Conservation (phyloP, 495 filamentous ascomycete genomes). For the Copromyces sp. region DNA sequence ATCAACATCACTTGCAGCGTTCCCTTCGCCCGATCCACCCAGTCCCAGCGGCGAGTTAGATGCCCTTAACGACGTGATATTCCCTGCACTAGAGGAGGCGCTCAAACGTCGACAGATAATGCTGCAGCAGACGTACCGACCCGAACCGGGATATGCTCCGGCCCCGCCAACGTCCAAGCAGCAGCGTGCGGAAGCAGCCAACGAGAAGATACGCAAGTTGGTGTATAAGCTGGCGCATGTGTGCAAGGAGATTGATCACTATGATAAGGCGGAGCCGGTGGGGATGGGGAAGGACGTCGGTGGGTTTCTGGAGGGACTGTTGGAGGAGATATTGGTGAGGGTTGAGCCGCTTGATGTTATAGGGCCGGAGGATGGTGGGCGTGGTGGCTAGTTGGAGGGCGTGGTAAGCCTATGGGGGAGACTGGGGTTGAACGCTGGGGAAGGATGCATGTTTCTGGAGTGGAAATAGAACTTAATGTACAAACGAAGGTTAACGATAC, state of each 20-base stretch:
- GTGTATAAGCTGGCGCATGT: slow-evolving; percentile 65
- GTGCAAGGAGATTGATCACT: slow-evolving; percentile 78
- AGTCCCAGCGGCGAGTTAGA: slow-evolving; percentile 41
- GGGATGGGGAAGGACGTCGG: slow-evolving; percentile 85
- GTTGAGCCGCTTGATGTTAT: slow-evolving; percentile 72
- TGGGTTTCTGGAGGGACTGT: slow-evolving; percentile 77
- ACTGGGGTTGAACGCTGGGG: neutral
- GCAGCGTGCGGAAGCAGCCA: slow-evolving; percentile 59
- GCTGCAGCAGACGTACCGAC: slow-evolving; percentile 45
- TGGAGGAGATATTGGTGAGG: slow-evolving; percentile 90
- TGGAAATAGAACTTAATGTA: neutral
- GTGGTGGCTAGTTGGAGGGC: neutral
- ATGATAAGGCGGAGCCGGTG: slow-evolving; percentile 72
- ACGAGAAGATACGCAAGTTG: slow-evolving; percentile 69
- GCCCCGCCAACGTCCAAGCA: slow-evolving; percentile 36
- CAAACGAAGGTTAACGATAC: neutral
- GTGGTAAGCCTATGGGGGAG: neutral
- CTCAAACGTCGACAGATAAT: slow-evolving; percentile 66
- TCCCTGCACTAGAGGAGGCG: slow-evolving; percentile 84
- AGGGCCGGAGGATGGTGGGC: slow-evolving; percentile 28
- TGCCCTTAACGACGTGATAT: slow-evolving; percentile 71
- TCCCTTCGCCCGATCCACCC: slow-evolving; percentile 35
- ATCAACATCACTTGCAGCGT: slow-evolving; percentile 18
- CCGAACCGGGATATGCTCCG: slow-evolving; percentile 21
- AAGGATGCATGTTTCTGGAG: neutral